These are phyloP conservation scores for Mycocentrospora acerina DNA, from an alignment of 2,329 filamentous ascomycete species.

Conservation along the genomic window DNA sequence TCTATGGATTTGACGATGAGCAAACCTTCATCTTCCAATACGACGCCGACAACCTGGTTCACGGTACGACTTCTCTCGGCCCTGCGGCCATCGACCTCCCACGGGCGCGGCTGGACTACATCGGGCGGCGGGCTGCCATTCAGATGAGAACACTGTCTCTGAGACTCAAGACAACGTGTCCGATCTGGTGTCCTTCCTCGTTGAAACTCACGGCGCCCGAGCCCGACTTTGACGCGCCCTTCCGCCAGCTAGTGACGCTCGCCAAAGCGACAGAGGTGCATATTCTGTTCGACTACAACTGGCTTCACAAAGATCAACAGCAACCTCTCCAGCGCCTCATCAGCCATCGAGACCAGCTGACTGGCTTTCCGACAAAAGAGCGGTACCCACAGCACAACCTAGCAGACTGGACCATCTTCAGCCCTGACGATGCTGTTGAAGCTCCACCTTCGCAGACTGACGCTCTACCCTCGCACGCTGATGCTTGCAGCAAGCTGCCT, in stretches of 20 bases:
- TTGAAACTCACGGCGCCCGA: slow-evolving; percentile 3
- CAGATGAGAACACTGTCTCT: slow-evolving; percentile 12
- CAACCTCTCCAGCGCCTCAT: slow-evolving; percentile 8
- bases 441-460: slow-evolving; percentile 13
- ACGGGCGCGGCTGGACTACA: slow-evolving; percentile 5
- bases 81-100: no score
- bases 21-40: not conserved
- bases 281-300: slow-evolving; percentile 20
- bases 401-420: slow-evolving; percentile 11
- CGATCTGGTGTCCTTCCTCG: slow-evolving; percentile 8
- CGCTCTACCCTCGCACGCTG: not conserved
- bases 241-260: slow-evolving; percentile 8
- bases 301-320: slow-evolving; percentile 12
- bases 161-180: slow-evolving; percentile 7
- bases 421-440: slow-evolving; percentile 1
- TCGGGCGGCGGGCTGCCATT: slow-evolving; percentile 10
- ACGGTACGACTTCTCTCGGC: not conserved
- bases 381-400: slow-evolving; percentile 1
- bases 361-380: slow-evolving; percentile 8
- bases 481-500: no score
- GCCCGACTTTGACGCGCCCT: slow-evolving; percentile 5
- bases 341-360: slow-evolving; percentile 7
- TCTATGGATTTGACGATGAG: not conserved
- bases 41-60: slow-evolving; percentile 1
- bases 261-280: slow-evolving; percentile 13